Conservation (phyloP, 1,139 yeast genomes). For the Groenewaldozyma auringiensis region DNA sequence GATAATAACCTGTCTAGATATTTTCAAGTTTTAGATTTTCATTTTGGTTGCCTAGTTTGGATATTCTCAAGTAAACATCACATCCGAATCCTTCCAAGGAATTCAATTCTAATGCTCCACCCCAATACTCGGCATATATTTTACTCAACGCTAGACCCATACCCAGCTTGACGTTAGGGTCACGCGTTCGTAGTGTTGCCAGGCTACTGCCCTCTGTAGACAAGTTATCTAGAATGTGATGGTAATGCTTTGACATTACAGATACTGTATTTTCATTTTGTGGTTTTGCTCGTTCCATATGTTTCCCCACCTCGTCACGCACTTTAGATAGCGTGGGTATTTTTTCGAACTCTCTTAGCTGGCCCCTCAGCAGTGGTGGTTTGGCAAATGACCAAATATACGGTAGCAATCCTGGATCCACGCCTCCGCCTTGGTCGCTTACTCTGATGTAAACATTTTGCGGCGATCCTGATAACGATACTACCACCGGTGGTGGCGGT, state of each 20-base stretch:
- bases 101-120: slow-evolving; percentile 74
- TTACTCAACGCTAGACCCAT: slow-evolving; percentile 87
- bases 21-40: slow-evolving; percentile 64
- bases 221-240: slow-evolving; percentile 30
- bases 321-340: slow-evolving; percentile 36
- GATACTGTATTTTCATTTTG: slow-evolving; percentile 2
- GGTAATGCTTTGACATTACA: background rate
- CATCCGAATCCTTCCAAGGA: slow-evolving; percentile 87
- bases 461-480: slow-evolving; percentile 60
- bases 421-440: slow-evolving; percentile 88
- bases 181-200: slow-evolving; percentile 54
- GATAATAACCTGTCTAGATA: no score
- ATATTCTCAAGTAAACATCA: slow-evolving; percentile 72
- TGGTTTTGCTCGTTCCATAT: slow-evolving; percentile 13
- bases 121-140: slow-evolving; percentile 94
- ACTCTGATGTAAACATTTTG: slow-evolving; percentile 67
- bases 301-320: slow-evolving; percentile 18
- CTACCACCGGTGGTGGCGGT: slow-evolving; percentile 51
- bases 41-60: slow-evolving; percentile 65
- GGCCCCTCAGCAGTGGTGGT: slow-evolving; percentile 26
- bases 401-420: slow-evolving; percentile 47
- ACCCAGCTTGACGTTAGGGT: slow-evolving; percentile 68
- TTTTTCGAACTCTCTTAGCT: slow-evolving; percentile 27
- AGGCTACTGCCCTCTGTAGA: slow-evolving; percentile 20
- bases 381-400: slow-evolving; percentile 71